Evolutionary conservation across 1,284 basidiomycete genomes (phyloP).

Genomic region (Apiotrichum gamsii): DNA sequence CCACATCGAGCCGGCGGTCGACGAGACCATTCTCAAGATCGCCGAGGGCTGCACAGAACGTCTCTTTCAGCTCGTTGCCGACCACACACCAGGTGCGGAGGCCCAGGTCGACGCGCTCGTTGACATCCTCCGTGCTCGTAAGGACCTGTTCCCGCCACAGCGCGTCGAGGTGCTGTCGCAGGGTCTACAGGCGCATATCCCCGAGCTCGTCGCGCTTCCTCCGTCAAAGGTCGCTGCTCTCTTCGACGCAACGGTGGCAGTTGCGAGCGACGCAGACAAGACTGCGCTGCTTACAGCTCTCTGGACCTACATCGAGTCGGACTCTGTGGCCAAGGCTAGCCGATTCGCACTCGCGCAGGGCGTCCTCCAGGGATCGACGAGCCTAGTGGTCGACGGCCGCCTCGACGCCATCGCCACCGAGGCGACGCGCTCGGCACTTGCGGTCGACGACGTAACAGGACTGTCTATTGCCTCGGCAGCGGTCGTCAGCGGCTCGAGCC

Average conservation of each 20-base stretch:
- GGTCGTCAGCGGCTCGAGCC: slow-evolving; percentile 8
- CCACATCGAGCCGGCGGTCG: not conserved
- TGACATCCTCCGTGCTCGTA: slow-evolving; percentile 12
- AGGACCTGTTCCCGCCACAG: slow-evolving; percentile 14
- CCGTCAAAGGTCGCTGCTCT: slow-evolving; percentile 13
- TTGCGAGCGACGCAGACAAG: slow-evolving; percentile 3
- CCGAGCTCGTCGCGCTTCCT: slow-evolving; percentile 16
- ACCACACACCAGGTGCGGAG: not conserved
- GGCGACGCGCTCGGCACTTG: slow-evolving; percentile 28
- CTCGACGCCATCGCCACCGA: slow-evolving; percentile 30
- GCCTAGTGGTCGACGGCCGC: slow-evolving; percentile 17
- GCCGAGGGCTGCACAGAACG: slow-evolving; percentile 14
- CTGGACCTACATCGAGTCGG: slow-evolving; percentile 13
- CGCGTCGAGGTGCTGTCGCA: slow-evolving; percentile 14
- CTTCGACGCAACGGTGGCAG: slow-evolving; percentile 11
- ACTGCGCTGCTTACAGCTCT: slow-evolving; percentile 8
- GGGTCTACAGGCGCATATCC: slow-evolving; percentile 15
- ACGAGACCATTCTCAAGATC: slow-evolving; percentile 14
- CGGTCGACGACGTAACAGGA: slow-evolving; percentile 6
- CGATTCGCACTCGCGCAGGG: slow-evolving; percentile 21
- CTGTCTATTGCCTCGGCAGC: slow-evolving; percentile 19
- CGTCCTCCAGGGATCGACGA: slow-evolving; percentile 2
- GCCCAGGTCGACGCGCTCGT: slow-evolving; percentile 16
- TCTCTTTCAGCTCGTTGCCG: slow-evolving; percentile 6
- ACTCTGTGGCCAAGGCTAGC: slow-evolving; percentile 6